phyloP scores from a whole-genome alignment of 2,329 filamentous ascomycete genomes.

The Akanthomyces muscarius region DNA sequence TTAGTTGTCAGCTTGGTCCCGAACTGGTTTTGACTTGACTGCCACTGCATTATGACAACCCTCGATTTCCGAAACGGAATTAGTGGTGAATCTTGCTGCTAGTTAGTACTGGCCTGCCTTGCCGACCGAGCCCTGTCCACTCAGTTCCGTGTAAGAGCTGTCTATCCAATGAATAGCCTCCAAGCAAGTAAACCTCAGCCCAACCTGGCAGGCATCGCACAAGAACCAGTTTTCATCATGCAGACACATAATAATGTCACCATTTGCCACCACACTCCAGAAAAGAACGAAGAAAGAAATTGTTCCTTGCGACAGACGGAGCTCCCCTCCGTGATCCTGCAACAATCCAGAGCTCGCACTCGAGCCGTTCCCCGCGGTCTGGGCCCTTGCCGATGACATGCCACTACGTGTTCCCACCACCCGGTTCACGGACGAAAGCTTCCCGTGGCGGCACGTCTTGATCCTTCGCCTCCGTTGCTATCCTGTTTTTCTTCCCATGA shows the following conservation, averaged over 20 bases:
- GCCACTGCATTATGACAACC: too few relatives aligned
- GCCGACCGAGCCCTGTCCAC: background rate
- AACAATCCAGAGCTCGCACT: background rate
- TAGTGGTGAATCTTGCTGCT: background rate
- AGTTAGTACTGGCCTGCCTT: background rate
- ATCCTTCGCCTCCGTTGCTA: background rate
- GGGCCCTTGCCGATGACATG: background rate
- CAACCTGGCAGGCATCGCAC: background rate
- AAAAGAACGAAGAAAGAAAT: background rate
- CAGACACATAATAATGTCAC: background rate
- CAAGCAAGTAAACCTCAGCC: background rate
- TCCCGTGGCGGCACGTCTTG: background rate
- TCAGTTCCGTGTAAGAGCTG: background rate
- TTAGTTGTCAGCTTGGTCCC: background rate
- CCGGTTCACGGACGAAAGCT: background rate
- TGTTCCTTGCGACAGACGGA: too few relatives aligned
- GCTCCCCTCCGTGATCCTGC: background rate
- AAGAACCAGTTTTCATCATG: background rate
- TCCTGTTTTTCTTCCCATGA: background rate
- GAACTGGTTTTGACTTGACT: too few relatives aligned
- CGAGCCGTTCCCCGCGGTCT: background rate
- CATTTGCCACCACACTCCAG: background rate
- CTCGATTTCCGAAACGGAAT: too few relatives aligned
- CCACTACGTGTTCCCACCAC: background rate
- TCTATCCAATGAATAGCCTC: background rate